Conservation (phyloP, 345 rosid species). For the Pelargonium nanum region DNA sequence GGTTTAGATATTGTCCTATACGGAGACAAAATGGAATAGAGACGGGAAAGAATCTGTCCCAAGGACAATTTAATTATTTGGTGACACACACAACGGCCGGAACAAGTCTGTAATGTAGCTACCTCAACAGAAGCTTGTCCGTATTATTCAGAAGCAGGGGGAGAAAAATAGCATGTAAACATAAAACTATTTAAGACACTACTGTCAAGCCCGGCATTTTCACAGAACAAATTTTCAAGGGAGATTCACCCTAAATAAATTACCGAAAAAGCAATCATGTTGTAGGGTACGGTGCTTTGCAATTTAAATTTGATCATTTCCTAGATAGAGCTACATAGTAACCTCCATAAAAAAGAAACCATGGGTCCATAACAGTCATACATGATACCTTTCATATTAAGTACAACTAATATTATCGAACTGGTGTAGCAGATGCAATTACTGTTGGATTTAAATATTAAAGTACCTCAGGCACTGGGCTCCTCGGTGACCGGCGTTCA, state of each 20-base stretch:
- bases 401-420: not conserved
- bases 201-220: not conserved
- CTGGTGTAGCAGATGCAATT: not conserved
- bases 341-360: too few relatives aligned
- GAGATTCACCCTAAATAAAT: too few relatives aligned
- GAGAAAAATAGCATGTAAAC: too few relatives aligned
- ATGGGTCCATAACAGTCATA: not conserved
- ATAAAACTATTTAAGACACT: too few relatives aligned
- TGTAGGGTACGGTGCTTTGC: not conserved
- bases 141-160: too few relatives aligned
- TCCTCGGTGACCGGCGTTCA: conserved; percentile 64
- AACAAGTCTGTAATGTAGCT: too few relatives aligned
- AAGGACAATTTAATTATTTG: not conserved
- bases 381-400: too few relatives aligned
- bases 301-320: not conserved
- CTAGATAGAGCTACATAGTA: not conserved
- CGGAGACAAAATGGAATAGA: not conserved
- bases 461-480: conserved; percentile 65
- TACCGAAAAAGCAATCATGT: too few relatives aligned
- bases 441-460: not conserved
- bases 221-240: not conserved
- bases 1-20: not conserved
- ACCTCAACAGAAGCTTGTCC: too few relatives aligned
- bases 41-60: not conserved
- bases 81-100: too few relatives aligned